phyloP scores from a whole-genome alignment of 2,329 filamentous ascomycete genomes.

The Pseudocercospora cruenta region DNA sequence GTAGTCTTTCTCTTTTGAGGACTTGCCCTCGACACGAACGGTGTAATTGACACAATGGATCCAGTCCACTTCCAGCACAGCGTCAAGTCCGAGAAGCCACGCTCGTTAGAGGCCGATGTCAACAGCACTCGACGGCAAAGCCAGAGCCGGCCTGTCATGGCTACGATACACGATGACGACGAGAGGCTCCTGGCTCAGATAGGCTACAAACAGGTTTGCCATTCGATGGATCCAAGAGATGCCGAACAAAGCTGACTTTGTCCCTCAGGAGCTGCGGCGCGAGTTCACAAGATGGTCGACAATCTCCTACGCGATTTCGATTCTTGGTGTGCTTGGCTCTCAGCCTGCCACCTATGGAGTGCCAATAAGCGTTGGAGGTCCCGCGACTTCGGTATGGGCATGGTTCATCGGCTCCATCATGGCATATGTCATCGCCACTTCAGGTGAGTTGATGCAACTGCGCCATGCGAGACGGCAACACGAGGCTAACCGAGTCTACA shows the following conservation, averaged over 20 bases:
- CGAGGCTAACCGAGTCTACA: conserved; percentile 26
- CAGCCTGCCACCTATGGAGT: conserved; percentile 66
- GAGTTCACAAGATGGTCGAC: conserved; percentile 71
- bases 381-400: conserved; percentile 67
- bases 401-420: conserved; percentile 67
- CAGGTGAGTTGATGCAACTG: conserved; percentile 44
- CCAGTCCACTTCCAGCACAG: conserved; percentile 11
- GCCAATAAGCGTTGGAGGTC: conserved; percentile 62
- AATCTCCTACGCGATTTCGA: conserved; percentile 67
- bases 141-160: conserved; percentile 18
- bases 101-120: not conserved
- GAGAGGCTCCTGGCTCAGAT: conserved; percentile 64
- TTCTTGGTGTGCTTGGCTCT: conserved; percentile 66
- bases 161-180: conserved; percentile 54
- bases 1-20: not conserved
- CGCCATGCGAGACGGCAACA: not conserved
- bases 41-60: conserved; percentile 19
- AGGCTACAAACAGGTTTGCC: conserved; percentile 63
- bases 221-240: not conserved
- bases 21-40: conserved; percentile 6
- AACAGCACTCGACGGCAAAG: not conserved
- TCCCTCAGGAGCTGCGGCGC: conserved; percentile 59
- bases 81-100: conserved; percentile 17
- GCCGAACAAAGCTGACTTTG: conserved; percentile 20
- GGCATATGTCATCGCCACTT: conserved; percentile 67